Evolutionary conservation across 2,329 filamentous ascomycete species (phyloP), one percentile per base, ranked within the genome.

Genomic region (Endocalyx cinctus): DNA sequence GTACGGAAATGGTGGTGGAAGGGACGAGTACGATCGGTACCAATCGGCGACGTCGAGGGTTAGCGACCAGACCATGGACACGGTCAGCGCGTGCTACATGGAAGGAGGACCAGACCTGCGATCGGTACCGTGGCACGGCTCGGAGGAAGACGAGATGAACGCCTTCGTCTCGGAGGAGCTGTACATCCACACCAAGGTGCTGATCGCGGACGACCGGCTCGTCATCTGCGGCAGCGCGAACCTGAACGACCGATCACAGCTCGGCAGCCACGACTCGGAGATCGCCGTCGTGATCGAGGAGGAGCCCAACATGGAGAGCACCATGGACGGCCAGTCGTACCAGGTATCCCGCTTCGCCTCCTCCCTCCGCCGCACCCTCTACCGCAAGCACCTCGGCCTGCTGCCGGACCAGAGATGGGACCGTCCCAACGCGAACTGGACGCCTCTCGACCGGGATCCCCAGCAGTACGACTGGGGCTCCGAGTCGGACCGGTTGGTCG

Each of bases 271-370:
- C 60, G 88, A 94, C 62, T 87, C 81, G 1, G 88, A 95, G 57
- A 87, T 95, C 35, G 87, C 87, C n/a, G 84, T 94, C 43, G 73
- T 94, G 37, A 85, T 95, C 51, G 83, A 92, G 56, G 87, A 94
- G 54, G 74, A 78, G 2, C 76, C 80, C 1, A 66, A 79, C 2
- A 66, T 94, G 12, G 74, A 84, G 11, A 82, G 79, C 13, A 63
- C 60, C 39, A 94, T 95, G 85, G 73, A 82, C 42, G 85, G 86
- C 4, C 66, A 70, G 15, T 77, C 77, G 0, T 94, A 74, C 65
- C 72, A 69, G 19, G 90, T 86, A 6, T 81, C 80, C 7, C 73
- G 75, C 36, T 89, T 90, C 52, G 88, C 88, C 2, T 69, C 86
- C 5, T 86, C 82, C 1, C 79, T 96, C 10, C 84, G 90, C 15